Percentiles rank a stretch among this genome's conserved stretches.
Conservation (phyloP, 495 filamentous ascomycete genomes). For the Parathielavia appendiculata region DNA sequence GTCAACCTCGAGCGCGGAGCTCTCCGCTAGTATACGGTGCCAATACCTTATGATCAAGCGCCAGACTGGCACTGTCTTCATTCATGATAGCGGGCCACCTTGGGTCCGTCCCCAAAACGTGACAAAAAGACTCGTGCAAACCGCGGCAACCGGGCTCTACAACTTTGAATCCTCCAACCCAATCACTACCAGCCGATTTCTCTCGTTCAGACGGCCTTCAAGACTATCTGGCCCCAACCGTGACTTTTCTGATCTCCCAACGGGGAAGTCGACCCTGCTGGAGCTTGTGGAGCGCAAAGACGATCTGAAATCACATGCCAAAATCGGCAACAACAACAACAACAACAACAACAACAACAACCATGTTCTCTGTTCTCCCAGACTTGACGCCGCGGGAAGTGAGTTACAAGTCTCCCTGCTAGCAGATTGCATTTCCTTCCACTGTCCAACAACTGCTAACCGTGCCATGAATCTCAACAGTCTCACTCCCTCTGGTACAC, state of each 20-base stretch:
- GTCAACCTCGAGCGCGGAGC: no score
- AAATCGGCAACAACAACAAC: constrained; percentile 14
- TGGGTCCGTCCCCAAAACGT: no score
- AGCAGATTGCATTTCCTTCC: neutral
- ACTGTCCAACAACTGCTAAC: constrained; percentile 10
- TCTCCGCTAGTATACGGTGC: no score
- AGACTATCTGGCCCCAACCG: neutral
- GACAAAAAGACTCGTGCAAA: no score
- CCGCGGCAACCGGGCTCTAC: neutral
- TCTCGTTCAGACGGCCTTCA: neutral
- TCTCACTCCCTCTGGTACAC: constrained; percentile 69
- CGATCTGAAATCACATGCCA: neutral
- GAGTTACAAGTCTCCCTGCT: constrained; percentile 25
- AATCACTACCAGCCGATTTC: neutral
- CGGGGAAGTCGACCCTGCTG: neutral
- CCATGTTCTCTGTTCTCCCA: constrained; percentile 65
- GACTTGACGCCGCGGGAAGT: constrained; percentile 68
- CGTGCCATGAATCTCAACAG: constrained; percentile 34
- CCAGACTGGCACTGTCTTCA: no score
- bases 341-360: constrained; percentile 11
- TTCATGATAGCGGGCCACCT: no score
- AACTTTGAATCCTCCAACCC: neutral
- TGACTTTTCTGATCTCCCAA: neutral
- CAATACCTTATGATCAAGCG: no score
- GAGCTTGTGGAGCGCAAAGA: neutral